Evolutionary conservation across 192 early-diverging fungal genomes (phyloP), one percentile per base, ranked within the genome.

Genomic region (Entrophospora sp.): DNA sequence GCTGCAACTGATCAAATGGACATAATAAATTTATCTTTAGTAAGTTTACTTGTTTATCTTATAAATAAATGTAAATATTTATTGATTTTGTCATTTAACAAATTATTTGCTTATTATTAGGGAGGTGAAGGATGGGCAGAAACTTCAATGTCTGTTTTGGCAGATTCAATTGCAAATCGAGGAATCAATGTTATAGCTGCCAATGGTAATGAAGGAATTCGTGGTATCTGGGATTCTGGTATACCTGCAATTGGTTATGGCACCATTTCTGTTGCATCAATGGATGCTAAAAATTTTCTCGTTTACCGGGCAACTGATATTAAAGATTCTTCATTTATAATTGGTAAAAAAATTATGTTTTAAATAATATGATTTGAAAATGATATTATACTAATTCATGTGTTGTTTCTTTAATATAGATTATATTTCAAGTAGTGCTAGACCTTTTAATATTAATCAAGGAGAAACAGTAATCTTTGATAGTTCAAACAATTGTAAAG

Each of bases 181-280:
- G 87, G 87, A 27, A 67, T 83, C 24, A 64, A 85, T 31, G 80
- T 92, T 12, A 75, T 83, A 49, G 76, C 85, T 22, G 79, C 91
- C 16, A 75, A 76, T 34, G 94, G 94, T 16, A 96, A 96, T 77
- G 79, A 85, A 31, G 92, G 92, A 37, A 34, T 62, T 25, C 68
- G 81, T 42, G 84, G 73, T 1, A 30, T 74, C 0, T 74, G 67
- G 37, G 66, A 74, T 25, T 68, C 69, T 27, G 69, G 60, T 7
- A 65, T 65, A 14, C 66, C 66, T 7, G 65, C 69, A 5, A 68
- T 66, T 4, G 73, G 66, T 16, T 51, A 34, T 8, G 61, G 63
- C 0, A 60, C 80, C 31, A 64, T 89, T 5, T 74, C 75, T 14
- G 83, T 91, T 43, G 87, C 80, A 14, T 77, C 65, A 38, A 66